Conservation (phyloP, 2,329 filamentous ascomycete genomes). For the Coniochaeta prunicola region DNA sequence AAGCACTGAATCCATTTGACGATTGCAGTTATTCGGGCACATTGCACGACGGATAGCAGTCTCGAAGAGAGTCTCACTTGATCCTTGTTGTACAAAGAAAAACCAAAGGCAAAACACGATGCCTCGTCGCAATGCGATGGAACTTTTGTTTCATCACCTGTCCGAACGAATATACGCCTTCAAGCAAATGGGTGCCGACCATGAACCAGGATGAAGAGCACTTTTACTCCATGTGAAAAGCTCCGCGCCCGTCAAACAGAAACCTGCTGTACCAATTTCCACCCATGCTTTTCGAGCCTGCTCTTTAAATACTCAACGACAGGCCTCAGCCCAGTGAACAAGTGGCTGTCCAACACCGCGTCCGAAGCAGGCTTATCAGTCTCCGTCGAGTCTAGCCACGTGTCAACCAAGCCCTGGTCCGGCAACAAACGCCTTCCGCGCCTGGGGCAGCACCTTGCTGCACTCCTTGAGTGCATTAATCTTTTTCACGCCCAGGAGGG, state of each 20-base stretch:
- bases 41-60: neutral
- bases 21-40: neutral
- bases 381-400: neutral
- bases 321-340: neutral
- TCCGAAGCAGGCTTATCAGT: neutral
- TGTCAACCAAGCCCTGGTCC: neutral
- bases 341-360: neutral
- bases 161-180: neutral
- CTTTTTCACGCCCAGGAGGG: constrained; percentile 47
- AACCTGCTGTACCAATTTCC: neutral
- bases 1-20: neutral
- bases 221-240: neutral
- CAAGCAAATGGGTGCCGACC: neutral
- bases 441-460: constrained; percentile 38
- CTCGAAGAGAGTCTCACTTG: neutral
- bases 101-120: too few species aligned
- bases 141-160: neutral
- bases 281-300: neutral
- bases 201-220: neutral
- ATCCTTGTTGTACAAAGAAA: too few species aligned
- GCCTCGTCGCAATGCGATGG: too few species aligned
- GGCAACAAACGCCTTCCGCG: neutral
- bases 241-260: neutral
- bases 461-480: constrained; percentile 49
- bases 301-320: neutral